A percentile compares a stretch with the other conserved stretches of the same genome.
These are phyloP conservation scores for Monilinia polystroma DNA, from an alignment of 2,329 filamentous ascomycete genomes.

Conservation along the genomic window DNA sequence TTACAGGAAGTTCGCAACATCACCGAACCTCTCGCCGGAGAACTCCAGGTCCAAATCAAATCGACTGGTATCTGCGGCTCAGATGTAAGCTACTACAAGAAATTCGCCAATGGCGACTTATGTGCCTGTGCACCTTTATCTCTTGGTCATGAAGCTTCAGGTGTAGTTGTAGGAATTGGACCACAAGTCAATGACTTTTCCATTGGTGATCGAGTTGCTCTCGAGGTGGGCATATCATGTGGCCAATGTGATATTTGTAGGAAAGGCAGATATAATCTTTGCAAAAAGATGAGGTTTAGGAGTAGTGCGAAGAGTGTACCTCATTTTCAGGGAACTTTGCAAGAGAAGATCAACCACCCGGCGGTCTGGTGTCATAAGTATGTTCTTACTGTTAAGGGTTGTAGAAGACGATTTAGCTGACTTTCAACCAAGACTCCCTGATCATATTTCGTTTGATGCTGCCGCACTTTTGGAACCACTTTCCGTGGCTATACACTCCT, in stretches of 20 bases:
- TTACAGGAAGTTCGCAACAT: conserved; percentile 52
- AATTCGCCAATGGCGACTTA: conserved; percentile 69
- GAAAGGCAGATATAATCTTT: conserved; percentile 73
- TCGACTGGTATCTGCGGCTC: conserved; percentile 69
- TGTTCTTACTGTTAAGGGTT: conserved; percentile 29
- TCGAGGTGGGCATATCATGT: conserved; percentile 94
- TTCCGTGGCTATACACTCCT: conserved; percentile 60
- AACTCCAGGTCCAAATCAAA: conserved; percentile 64
- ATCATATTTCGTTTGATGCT: conserved; percentile 57
- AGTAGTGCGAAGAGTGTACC: conserved; percentile 63
- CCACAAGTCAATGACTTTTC: conserved; percentile 52
- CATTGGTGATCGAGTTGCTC: conserved; percentile 58
- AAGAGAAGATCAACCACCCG: conserved; percentile 62
- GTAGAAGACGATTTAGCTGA: conserved; percentile 13
- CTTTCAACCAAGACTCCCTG: conserved; percentile 50
- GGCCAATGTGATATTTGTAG: conserved; percentile 84
- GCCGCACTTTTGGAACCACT: conserved; percentile 62
- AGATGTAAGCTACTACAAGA: conserved; percentile 70
- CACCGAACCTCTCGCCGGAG: conserved; percentile 44
- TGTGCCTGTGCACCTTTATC: conserved; percentile 64
- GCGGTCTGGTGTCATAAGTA: conserved; percentile 63
- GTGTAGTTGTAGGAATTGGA: conserved; percentile 56
- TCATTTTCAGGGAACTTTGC: conserved; percentile 62
- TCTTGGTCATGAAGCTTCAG: conserved; percentile 62
- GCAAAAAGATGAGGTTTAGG: conserved; percentile 60